These are phyloP conservation scores for Centaurea solstitialis DNA, from an alignment of 129 eudicot genomes.

Conservation along the genomic window DNA sequence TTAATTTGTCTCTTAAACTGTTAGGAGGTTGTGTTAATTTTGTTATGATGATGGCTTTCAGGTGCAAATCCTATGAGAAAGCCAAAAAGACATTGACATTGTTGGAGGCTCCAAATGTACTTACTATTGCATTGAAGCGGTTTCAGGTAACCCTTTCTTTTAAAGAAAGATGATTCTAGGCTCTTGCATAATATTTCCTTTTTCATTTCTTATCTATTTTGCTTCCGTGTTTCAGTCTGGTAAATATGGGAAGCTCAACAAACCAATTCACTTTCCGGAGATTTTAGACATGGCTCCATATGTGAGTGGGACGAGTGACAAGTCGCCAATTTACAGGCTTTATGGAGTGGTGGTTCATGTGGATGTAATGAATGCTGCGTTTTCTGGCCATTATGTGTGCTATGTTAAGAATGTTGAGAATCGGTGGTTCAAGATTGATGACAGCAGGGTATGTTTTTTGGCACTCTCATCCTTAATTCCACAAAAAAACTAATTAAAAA, in stretches of 20 bases:
- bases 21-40: conserved; percentile 1
- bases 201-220: neutral
- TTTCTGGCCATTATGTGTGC: conserved; percentile 87
- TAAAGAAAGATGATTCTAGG: neutral
- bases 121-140: conserved; percentile 84
- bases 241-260: conserved; percentile 80
- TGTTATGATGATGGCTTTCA: conserved; percentile 19
- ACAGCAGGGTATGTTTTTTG: conserved; percentile 58
- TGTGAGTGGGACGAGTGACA: conserved; percentile 78
- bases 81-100: conserved; percentile 80
- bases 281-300: conserved; percentile 77
- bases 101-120: conserved; percentile 91
- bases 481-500: neutral
- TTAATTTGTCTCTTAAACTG: neutral
- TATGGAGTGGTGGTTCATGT: conserved; percentile 96
- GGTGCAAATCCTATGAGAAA: conserved; percentile 89
- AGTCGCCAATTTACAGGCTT: conserved; percentile 69
- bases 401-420: conserved; percentile 72
- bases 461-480: neutral
- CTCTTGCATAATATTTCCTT: neutral
- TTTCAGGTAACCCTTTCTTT: conserved; percentile 56
- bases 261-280: conserved; percentile 78
- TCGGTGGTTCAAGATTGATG: conserved; percentile 88
- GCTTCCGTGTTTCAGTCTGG: conserved; percentile 60
- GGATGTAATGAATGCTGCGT: conserved; percentile 71